Conservation (phyloP, 2,329 filamentous ascomycete species). For the Amesomyces nigricolor region DNA sequence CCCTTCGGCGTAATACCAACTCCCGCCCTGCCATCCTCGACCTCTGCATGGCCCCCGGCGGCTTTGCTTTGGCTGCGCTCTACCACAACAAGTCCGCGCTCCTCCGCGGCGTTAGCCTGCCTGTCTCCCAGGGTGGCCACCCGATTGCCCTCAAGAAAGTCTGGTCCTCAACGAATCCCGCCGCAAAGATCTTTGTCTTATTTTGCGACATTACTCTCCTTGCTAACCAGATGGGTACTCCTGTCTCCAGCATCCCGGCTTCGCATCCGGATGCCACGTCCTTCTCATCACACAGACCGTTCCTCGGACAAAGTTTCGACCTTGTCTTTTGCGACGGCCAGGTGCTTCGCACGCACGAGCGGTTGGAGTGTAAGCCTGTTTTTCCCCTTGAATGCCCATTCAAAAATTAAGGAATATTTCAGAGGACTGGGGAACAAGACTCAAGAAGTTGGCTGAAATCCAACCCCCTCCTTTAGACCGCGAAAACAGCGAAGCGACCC, state of each 20-base stretch:
- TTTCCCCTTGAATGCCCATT: no score
- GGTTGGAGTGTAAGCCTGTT: slow-evolving; percentile 5
- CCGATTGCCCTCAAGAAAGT: slow-evolving; percentile 28
- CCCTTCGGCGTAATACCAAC: slow-evolving; percentile 9
- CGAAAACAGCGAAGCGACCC: slow-evolving; percentile 32
- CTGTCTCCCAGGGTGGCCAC: slow-evolving; percentile 37
- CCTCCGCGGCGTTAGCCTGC: slow-evolving; percentile 39
- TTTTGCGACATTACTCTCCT: slow-evolving; percentile 38
- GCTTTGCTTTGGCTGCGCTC: slow-evolving; percentile 40
- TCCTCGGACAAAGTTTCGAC: slow-evolving; percentile 31
- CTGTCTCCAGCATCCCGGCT: slow-evolving; percentile 27
- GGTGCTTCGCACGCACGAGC: slow-evolving; percentile 37
- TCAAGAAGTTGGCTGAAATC: not conserved
- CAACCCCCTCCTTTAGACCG: slow-evolving; percentile 26
- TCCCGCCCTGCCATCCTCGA: slow-evolving; percentile 40
- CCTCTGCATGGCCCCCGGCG: slow-evolving; percentile 52
- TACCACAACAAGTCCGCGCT: slow-evolving; percentile 31
- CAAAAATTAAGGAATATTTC: not conserved
- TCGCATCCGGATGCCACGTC: slow-evolving; percentile 30
- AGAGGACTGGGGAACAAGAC: no score
- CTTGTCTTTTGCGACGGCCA: slow-evolving; percentile 45
- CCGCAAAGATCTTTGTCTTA: slow-evolving; percentile 18
- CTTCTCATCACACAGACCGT: slow-evolving; percentile 30
- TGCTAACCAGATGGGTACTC: slow-evolving; percentile 38
- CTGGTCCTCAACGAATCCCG: not conserved